These are phyloP conservation scores for Purpureocillium takamizusanense DNA, from an alignment of 2,329 filamentous ascomycete genomes.

Conservation along the genomic window DNA sequence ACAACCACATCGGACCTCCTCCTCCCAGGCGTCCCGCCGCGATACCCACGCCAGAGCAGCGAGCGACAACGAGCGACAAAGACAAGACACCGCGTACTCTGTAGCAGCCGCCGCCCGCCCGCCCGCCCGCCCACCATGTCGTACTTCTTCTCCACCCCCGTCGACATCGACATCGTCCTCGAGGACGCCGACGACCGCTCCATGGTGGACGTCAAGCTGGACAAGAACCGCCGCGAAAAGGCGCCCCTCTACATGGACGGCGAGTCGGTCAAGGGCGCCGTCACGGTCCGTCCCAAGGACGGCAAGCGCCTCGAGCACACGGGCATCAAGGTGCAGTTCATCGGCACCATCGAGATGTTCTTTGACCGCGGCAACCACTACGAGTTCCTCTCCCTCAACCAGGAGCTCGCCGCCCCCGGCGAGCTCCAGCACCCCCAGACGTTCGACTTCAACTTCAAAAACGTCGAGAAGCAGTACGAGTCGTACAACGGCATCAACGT, in stretches of 20 bases:
- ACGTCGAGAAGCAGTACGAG: constrained; percentile 99
- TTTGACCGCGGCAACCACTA: constrained; percentile 99
- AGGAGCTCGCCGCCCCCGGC: constrained; percentile 92
- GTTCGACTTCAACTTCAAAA: constrained; percentile 99
- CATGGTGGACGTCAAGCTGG: constrained; percentile 95
- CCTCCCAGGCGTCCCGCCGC: no score
- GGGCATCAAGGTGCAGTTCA: constrained; percentile 99
- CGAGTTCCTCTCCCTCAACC: constrained; percentile 94
- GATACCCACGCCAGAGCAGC: no score
- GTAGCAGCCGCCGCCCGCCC: neutral
- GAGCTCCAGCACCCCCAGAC: constrained; percentile 98
- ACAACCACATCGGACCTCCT: no score
- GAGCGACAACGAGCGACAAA: no score
- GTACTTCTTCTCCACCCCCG: constrained; percentile 94
- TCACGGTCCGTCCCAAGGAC: constrained; percentile 94
- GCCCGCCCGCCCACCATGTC: constrained; percentile 55
- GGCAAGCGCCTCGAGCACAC: constrained; percentile 97
- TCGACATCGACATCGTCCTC: constrained; percentile 98
- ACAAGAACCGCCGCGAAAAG: constrained; percentile 96
- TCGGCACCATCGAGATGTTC: constrained; percentile 99
- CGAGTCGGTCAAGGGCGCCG: constrained; percentile 92
- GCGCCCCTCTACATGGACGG: constrained; percentile 96
- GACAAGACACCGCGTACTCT: neutral
- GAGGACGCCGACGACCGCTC: constrained; percentile 89
- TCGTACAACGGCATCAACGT: constrained; percentile 99